Base-by-base conservation (phyloP, 2,329 filamentous ascomycete species). In the Penicillium sp. region DNA sequence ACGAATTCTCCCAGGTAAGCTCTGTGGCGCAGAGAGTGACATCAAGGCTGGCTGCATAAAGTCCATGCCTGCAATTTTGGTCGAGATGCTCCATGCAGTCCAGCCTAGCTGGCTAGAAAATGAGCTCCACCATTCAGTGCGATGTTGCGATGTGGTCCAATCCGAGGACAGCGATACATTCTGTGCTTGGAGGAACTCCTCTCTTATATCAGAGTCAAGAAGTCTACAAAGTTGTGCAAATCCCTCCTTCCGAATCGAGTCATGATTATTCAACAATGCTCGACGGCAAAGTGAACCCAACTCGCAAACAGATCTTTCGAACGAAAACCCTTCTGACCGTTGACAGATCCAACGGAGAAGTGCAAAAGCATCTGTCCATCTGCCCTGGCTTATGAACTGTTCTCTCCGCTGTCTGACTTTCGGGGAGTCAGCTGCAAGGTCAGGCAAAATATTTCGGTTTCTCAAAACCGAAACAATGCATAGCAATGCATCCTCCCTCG, bases 401-500 rank as follows among this genome's bases (percentile, higher is more conserved):
- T 62, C 46, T 1, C 56, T 46, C 0, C 46, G 54, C 16, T 30
- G 29, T n/a, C 49, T 54, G 4, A 65, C 28, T 1, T 30, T 46
- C 1, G 10, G 1, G 0, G 49, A 57, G 18, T 66, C 55, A 1
- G 53, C 64, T 0, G 59, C 34, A 7, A 68, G 51, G 1, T 54
- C 34, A 7, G 64, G 66, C 3, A 68, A 35, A 8, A 64, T 36
- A 1, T 18, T 4, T 3, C 34, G 43, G 2, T 49, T 13, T 31
- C 41, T 58, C 2, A 68, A 16, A 3, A 55, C 55, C 0, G 65
- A 65, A n/a, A 69, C 49, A 18, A 67, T 61, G 36, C 67, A 69
- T 11, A 68, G 31, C 6, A 69, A 46, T 18, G 64, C 66, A 43
- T 70, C 67, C 37, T 68, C 63, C 7, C 57, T 49, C 3, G 64